Percentiles rank a stretch among this genome's conserved stretches.
These are phyloP conservation scores for Dimocarpus longan DNA, from an alignment of 345 rosid species.

Conservation along the genomic window DNA sequence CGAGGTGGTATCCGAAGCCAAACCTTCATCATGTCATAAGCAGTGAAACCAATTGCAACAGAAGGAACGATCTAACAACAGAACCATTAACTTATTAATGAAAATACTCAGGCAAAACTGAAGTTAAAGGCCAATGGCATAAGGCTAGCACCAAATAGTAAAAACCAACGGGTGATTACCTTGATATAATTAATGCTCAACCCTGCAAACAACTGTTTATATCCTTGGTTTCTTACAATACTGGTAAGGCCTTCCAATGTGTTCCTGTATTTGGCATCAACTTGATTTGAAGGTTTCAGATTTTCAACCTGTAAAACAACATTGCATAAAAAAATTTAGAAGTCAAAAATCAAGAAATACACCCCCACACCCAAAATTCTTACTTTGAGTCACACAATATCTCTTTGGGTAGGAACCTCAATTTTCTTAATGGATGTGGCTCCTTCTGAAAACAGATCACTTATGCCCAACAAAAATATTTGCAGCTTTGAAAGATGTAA, in stretches of 20 bases:
- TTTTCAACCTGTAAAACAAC: slow-evolving; percentile 65
- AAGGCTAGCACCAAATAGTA: no score
- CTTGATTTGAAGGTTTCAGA: slow-evolving; percentile 54
- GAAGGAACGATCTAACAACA: slow-evolving; percentile 84
- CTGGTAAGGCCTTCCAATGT: slow-evolving; percentile 69
- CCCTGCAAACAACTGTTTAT: slow-evolving; percentile 96
- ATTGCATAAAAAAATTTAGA: neutral
- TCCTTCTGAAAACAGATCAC: neutral
- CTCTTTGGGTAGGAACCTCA: neutral
- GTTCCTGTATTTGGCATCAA: slow-evolving; percentile 62
- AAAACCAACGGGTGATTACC: slow-evolving; percentile 36
- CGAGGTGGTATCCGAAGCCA: slow-evolving; percentile 91
- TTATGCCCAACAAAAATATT: neutral
- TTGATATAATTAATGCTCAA: slow-evolving; percentile 92
- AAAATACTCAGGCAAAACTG: neutral
- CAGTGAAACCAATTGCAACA: slow-evolving; percentile 93
- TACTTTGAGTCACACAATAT: neutral
- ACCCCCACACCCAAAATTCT: neutral
- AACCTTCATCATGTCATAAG: slow-evolving; percentile 79
- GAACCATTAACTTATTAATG: neutral
- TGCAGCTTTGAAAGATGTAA: neutral
- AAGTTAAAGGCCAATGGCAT: neutral
- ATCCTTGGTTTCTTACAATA: slow-evolving; percentile 78
- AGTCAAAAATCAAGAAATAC: neutral
- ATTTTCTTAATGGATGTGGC: slow-evolving; percentile 7